phyloP scores from a whole-genome alignment of 345 rosid genomes.

The Hypericum perforatum region DNA sequence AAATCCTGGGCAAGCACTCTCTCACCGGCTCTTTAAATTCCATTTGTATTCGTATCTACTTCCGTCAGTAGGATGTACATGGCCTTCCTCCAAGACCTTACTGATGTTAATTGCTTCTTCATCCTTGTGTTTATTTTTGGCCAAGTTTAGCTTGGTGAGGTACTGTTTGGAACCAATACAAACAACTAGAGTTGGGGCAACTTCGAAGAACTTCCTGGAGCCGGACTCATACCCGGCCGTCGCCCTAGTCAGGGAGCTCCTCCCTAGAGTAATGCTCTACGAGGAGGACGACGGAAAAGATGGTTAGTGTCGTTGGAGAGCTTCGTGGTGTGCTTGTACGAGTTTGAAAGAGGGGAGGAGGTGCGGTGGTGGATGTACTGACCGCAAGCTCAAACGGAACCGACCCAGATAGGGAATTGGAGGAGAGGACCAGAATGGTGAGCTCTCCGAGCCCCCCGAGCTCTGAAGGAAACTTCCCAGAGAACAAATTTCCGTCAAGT shows the following conservation, averaged over 20 bases:
- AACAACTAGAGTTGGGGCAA: conserved; percentile 44
- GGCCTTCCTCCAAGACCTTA: conserved; percentile 56
- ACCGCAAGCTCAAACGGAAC: conserved; percentile 39
- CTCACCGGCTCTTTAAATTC: conserved; percentile 62
- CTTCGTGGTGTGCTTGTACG: too few relatives aligned
- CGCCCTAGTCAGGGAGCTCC: too few relatives aligned
- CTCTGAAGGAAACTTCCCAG: conserved; percentile 48
- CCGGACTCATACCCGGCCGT: too few relatives aligned
- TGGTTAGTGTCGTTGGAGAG: too few relatives aligned
- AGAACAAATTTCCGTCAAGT: conserved; percentile 38
- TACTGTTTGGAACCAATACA: conserved; percentile 49
- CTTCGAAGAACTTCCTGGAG: too few relatives aligned
- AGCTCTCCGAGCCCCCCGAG: conserved; percentile 35
- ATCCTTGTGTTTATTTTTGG: conserved; percentile 86
- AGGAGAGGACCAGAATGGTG: conserved; percentile 52
- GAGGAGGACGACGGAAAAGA: too few relatives aligned
- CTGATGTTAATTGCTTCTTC: conserved; percentile 56
- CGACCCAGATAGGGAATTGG: conserved; percentile 40
- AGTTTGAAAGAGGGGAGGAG: too few relatives aligned
- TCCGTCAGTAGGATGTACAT: conserved; percentile 35
- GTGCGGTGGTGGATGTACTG: too few relatives aligned
- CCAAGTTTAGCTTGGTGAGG: conserved; percentile 63
- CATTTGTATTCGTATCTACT: conserved; percentile 54
- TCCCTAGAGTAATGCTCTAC: too few relatives aligned
- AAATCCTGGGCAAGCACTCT: conserved; percentile 48